phyloP scores from a whole-genome alignment of 768 basidiomycete species.

The Lactarius psammicola region DNA sequence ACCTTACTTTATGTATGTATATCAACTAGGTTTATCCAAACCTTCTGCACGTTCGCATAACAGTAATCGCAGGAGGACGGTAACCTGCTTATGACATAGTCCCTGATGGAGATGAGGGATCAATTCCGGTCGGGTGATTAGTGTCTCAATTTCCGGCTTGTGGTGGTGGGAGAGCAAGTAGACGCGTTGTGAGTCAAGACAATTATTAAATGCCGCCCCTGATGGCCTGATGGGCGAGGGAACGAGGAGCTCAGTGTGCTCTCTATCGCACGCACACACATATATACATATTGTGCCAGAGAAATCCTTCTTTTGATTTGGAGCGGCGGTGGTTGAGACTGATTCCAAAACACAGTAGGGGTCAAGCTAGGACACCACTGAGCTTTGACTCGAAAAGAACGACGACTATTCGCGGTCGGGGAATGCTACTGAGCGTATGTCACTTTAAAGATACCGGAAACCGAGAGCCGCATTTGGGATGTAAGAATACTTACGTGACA shows the following conservation, averaged over 20 bases:
- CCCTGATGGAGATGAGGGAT: background rate
- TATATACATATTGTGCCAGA: no score
- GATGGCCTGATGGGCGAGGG: no score
- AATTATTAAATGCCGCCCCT: background rate
- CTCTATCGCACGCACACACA: background rate
- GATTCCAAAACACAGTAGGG: background rate
- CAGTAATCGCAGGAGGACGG: background rate
- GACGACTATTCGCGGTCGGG: background rate
- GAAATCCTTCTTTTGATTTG: background rate
- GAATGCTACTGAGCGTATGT: background rate
- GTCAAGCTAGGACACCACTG: background rate
- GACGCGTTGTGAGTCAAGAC: background rate
- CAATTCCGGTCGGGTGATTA: background rate
- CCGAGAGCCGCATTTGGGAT: background rate
- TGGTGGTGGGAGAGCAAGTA: background rate
- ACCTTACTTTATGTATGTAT: no score
- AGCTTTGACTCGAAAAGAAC: background rate
- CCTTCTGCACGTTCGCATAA: background rate
- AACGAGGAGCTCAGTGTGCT: background rate
- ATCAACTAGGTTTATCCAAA: background rate
- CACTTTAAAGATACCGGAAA: background rate
- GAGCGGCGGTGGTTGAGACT: background rate
- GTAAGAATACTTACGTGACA: background rate
- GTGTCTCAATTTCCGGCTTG: background rate
- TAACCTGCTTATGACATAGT: background rate